phyloP scores from a whole-genome alignment of 2,329 filamentous ascomycete species.

The Fusarium piperis region DNA sequence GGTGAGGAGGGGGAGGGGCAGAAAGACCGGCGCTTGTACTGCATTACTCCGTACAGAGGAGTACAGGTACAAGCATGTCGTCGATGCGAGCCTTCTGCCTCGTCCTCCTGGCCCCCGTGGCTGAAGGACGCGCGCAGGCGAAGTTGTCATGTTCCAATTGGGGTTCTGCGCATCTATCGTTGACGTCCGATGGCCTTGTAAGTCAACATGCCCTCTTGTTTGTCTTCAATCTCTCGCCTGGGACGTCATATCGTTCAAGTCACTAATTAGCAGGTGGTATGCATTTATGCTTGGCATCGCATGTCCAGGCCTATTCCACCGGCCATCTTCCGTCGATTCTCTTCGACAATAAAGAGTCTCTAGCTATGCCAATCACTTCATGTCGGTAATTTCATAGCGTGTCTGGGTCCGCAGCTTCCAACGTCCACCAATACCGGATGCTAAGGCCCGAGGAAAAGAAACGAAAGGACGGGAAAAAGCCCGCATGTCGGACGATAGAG shows the following conservation, averaged over 20 bases:
- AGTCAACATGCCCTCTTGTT: neutral
- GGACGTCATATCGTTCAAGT: constrained; percentile 15
- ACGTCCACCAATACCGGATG: constrained; percentile 16
- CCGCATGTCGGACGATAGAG: constrained; percentile 28
- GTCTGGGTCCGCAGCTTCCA: constrained; percentile 28
- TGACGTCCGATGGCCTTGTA: neutral
- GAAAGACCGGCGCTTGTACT: constrained; percentile 17
- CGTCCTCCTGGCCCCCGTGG: constrained; percentile 16
- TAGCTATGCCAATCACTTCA: constrained; percentile 4
- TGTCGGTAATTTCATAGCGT: constrained; percentile 27
- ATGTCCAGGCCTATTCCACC: constrained; percentile 9
- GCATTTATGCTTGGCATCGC: neutral
- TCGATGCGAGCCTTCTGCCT: constrained; percentile 21
- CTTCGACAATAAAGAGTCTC: constrained; percentile 20
- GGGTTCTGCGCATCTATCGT: constrained; percentile 3
- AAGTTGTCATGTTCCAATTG: constrained; percentile 22
- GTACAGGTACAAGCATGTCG: constrained; percentile 21
- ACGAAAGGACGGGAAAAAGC: constrained; percentile 1
- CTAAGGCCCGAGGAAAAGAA: constrained; percentile 20
- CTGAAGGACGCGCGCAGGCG: neutral
- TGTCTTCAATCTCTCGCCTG: neutral
- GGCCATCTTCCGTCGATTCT: constrained; percentile 22
- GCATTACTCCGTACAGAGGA: neutral
- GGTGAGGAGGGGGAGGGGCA: constrained; percentile 34
- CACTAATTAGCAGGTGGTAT: constrained; percentile 11